Evolutionary conservation across 768 basidiomycete species (phyloP).

Genomic region (Serpula lacrymans): DNA sequence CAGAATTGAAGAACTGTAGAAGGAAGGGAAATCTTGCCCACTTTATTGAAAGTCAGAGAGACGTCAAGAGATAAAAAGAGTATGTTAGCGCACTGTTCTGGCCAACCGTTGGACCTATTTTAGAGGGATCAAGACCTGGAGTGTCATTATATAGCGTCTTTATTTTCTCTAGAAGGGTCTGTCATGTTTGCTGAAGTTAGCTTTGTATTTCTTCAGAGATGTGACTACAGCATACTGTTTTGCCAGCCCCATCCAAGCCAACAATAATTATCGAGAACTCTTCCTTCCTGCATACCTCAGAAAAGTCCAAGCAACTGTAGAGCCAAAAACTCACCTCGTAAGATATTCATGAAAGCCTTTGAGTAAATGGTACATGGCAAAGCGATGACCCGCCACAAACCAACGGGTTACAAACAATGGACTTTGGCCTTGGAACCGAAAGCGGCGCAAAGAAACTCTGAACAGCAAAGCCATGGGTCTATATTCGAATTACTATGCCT

Average conservation of each 20-base stretch:
- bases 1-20: constrained; percentile 95
- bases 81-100: constrained; percentile 80
- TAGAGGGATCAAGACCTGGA: constrained; percentile 86
- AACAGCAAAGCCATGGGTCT: constrained; percentile 30
- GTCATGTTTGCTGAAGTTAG: background rate
- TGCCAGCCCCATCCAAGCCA: constrained; percentile 89
- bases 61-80: too few relatives aligned
- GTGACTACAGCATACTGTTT: constrained; percentile 56
- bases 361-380: constrained; percentile 86
- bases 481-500: constrained; percentile 50
- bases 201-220: background rate
- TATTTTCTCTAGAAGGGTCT: constrained; percentile 91
- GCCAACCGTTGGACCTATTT: constrained; percentile 94
- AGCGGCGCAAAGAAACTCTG: too few relatives aligned
- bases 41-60: constrained; percentile 34
- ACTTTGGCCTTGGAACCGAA: too few relatives aligned
- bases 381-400: constrained; percentile 7
- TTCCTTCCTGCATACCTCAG: constrained; percentile 55
- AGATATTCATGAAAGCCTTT: constrained; percentile 89
- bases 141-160: constrained; percentile 88
- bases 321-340: constrained; percentile 54
- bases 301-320: background rate
- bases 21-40: constrained; percentile 89
- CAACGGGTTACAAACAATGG: too few relatives aligned
- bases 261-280: constrained; percentile 96